Percentiles rank a stretch among this genome's conserved stretches.
phyloP scores from a whole-genome alignment of 2,329 filamentous ascomycete species.

The Raffaelea arxii region DNA sequence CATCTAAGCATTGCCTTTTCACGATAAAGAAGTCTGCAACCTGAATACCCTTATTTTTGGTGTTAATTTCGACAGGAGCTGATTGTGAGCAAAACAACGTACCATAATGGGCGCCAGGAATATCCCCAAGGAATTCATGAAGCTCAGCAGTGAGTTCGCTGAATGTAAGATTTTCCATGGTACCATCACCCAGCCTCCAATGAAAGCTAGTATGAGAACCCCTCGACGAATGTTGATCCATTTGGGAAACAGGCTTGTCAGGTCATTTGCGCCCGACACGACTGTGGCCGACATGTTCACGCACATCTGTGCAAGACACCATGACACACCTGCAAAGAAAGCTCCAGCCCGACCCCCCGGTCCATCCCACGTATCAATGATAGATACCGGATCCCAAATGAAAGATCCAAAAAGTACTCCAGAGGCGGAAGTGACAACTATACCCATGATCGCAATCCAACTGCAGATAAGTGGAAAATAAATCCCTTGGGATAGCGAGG shows the following conservation, averaged over 20 bases:
- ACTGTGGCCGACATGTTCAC: conserved; percentile 19
- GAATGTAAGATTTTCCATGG: conserved; percentile 15
- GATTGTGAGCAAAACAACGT: neutral
- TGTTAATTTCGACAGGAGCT: neutral
- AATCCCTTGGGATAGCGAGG: conserved; percentile 25
- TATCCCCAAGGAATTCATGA: conserved; percentile 11
- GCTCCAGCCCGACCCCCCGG: conserved; percentile 10
- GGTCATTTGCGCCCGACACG: conserved; percentile 26
- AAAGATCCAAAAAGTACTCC: conserved; percentile 26
- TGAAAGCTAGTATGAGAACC: conserved; percentile 14
- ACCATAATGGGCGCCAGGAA: conserved; percentile 14
- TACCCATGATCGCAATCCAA: conserved; percentile 22
- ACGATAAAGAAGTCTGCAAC: conserved; percentile 28
- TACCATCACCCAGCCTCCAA: conserved; percentile 17
- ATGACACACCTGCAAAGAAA: conserved; percentile 15
- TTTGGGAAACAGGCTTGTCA: conserved; percentile 21
- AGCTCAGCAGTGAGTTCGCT: conserved; percentile 12
- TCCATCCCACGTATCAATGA: conserved; percentile 10
- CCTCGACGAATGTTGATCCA: conserved; percentile 26
- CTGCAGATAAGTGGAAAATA: conserved; percentile 26
- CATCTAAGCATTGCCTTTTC: conserved; percentile 22
- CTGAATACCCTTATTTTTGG: conserved; percentile 18
- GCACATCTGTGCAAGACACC: conserved; percentile 13
- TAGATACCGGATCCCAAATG: conserved; percentile 12
- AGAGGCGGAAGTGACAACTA: conserved; percentile 29